A percentile compares a stretch with the other conserved stretches of the same genome.
Evolutionary conservation across 257 asterid species (phyloP).

Genomic region (Craterostigma plantagineum): DNA sequence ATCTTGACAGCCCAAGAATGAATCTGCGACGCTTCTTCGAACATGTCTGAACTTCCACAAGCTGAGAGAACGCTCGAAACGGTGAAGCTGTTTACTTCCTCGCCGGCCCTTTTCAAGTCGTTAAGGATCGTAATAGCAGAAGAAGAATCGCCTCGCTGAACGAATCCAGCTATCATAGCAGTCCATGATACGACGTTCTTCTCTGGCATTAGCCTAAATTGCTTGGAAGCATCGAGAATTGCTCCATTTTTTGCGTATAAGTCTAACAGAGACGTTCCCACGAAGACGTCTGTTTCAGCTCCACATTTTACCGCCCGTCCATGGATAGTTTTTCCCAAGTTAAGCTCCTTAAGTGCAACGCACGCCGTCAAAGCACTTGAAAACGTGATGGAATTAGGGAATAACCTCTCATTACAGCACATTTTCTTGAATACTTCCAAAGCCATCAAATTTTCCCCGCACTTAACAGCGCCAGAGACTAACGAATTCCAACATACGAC

Average conservation of each 20-base stretch:
- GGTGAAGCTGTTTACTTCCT: slow-evolving; percentile 34
- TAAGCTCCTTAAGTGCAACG: slow-evolving; percentile 37
- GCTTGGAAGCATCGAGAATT: slow-evolving; percentile 44
- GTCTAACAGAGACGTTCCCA: slow-evolving; percentile 61
- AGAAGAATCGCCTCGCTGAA: slow-evolving; percentile 38
- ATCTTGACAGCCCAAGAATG: slow-evolving; percentile 57
- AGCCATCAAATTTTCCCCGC: slow-evolving; percentile 22
- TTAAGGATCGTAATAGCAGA: slow-evolving; percentile 31
- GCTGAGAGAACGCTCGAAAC: slow-evolving; percentile 55
- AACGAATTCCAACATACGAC: slow-evolving; percentile 72
- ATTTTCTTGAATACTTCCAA: slow-evolving; percentile 29
- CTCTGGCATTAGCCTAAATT: slow-evolving; percentile 37
- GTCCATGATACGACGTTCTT: slow-evolving; percentile 73
- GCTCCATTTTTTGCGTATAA: slow-evolving; percentile 54
- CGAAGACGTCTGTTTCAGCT: slow-evolving; percentile 32
- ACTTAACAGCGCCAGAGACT: slow-evolving; percentile 69
- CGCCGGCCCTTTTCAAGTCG: slow-evolving; percentile 28
- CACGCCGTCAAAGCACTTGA: slow-evolving; percentile 62
- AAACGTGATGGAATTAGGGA: slow-evolving; percentile 45
- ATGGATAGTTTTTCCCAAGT: slow-evolving; percentile 41
- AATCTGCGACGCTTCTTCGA: slow-evolving; percentile 39
- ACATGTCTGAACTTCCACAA: slow-evolving; percentile 34
- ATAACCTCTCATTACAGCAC: slow-evolving; percentile 15
- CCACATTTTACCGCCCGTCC: slow-evolving; percentile 46
- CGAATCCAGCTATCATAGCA: slow-evolving; percentile 53